Conservation (phyloP, 345 rosid genomes). For the Iberis pinnata region DNA sequence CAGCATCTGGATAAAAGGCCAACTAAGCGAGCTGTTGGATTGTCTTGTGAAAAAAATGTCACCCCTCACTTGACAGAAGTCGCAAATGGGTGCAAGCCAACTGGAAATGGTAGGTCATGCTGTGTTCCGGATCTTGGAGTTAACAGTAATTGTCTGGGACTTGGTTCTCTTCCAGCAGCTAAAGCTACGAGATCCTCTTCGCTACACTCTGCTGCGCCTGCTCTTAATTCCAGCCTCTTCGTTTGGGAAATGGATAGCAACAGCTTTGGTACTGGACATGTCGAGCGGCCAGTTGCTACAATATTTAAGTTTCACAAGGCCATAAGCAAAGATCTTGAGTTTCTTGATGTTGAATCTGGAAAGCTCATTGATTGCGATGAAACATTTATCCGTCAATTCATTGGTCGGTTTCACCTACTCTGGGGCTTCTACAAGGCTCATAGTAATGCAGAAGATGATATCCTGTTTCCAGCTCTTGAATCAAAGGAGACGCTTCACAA, state of each 20-base stretch:
- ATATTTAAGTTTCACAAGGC: slow-evolving; percentile 91
- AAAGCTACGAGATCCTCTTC: slow-evolving; percentile 67
- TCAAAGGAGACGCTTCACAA: slow-evolving; percentile 90
- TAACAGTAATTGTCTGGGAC: slow-evolving; percentile 48
- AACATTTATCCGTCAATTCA: slow-evolving; percentile 60
- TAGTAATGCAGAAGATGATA: slow-evolving; percentile 94
- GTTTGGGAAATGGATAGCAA: slow-evolving; percentile 64
- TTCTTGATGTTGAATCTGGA: slow-evolving; percentile 80
- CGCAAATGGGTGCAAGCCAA: slow-evolving; percentile 28
- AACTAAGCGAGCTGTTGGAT: slow-evolving; percentile 37
- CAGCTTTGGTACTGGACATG: slow-evolving; percentile 37
- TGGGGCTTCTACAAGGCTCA: slow-evolving; percentile 95
- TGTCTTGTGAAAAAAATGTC: slow-evolving; percentile 30
- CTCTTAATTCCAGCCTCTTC: slow-evolving; percentile 83
- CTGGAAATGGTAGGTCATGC: slow-evolving; percentile 49
- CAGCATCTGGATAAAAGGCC: slow-evolving; percentile 39
- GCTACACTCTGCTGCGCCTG: slow-evolving; percentile 56
- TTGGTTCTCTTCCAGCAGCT: slow-evolving; percentile 60
- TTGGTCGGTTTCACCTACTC: slow-evolving; percentile 72
- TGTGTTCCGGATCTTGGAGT: slow-evolving; percentile 89
- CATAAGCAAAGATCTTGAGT: slow-evolving; percentile 81
- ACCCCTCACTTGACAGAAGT: slow-evolving; percentile 27
- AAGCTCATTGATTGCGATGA: slow-evolving; percentile 67
- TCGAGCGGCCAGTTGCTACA: slow-evolving; percentile 74
- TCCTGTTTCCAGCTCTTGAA: slow-evolving; percentile 87